Evolutionary conservation across 257 asterid genomes (phyloP).

Genomic region (Dorcoceras hygrometricum): DNA sequence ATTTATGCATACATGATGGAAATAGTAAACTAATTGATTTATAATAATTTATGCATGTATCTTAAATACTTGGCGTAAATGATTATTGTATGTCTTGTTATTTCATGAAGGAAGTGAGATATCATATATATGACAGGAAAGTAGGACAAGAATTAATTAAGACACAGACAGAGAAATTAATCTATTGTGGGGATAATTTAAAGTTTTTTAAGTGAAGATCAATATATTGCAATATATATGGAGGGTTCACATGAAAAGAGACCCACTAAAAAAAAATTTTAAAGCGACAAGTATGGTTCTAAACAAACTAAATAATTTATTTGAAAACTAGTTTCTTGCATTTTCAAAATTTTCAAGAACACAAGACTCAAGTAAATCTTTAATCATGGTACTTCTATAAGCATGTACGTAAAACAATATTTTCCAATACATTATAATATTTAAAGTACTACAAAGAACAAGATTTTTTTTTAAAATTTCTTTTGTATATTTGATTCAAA

Average conservation of each 20-base stretch:
- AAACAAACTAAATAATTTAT: too few relatives aligned
- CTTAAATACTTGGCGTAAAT: too few relatives aligned
- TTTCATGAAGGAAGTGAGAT: neutral
- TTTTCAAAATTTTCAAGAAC: neutral
- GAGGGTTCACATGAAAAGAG: too few relatives aligned
- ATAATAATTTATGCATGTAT: neutral
- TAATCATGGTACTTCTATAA: neutral
- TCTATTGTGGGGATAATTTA: neutral
- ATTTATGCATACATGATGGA: neutral
- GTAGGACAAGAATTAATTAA: neutral
- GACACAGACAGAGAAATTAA: too few relatives aligned
- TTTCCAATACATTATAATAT: neutral
- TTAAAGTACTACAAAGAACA: neutral
- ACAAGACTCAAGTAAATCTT: neutral
- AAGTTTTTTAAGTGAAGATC: too few relatives aligned
- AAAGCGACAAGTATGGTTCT: too few relatives aligned
- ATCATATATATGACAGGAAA: too few relatives aligned
- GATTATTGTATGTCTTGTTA: neutral
- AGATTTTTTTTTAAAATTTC: neutral
- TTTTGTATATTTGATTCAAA: neutral
- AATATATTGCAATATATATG: too few relatives aligned
- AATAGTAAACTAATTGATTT: constrained; percentile 1
- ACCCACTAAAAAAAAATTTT: too few relatives aligned
- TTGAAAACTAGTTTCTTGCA: too few relatives aligned
- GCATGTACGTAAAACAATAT: too few relatives aligned